Percentiles rank a stretch among this genome's conserved stretches.
These are phyloP conservation scores for Rhizopogon sp. DNA, from an alignment of 768 basidiomycete species.

Conservation along the genomic window DNA sequence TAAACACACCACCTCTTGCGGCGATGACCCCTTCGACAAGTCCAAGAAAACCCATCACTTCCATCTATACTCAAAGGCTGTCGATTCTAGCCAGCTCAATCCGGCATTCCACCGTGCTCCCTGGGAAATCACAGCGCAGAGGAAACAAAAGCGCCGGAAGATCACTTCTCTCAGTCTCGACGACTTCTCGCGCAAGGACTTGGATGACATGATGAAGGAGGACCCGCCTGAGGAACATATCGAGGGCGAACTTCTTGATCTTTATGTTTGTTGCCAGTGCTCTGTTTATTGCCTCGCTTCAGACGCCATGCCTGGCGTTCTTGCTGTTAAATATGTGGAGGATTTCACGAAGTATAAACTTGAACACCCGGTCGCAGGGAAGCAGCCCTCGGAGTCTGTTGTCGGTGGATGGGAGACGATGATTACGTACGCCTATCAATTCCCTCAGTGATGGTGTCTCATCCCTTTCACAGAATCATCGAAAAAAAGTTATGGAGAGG, in stretches of 20 bases:
- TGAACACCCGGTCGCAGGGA: constrained; percentile 52
- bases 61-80: constrained; percentile 65
- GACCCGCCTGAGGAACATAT: constrained; percentile 25
- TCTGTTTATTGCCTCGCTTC: constrained; percentile 69
- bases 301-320: constrained; percentile 66
- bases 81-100: constrained; percentile 64
- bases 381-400: constrained; percentile 50
- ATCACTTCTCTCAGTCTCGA: constrained; percentile 35
- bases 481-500: constrained; percentile 75
- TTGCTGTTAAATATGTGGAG: constrained; percentile 57
- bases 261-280: constrained; percentile 85
- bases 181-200: constrained; percentile 14
- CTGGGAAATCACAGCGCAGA: constrained; percentile 50
- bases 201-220: constrained; percentile 29
- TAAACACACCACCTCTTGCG: constrained; percentile 44
- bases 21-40: constrained; percentile 42
- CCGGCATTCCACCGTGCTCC: constrained; percentile 54
- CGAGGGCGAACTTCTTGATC: constrained; percentile 60
- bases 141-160: constrained; percentile 53
- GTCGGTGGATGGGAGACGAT: constrained; percentile 61
- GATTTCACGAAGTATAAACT: constrained; percentile 59
- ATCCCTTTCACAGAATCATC: constrained; percentile 46
- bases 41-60: constrained; percentile 76
- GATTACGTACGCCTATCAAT: constrained; percentile 44
- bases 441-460: neutral